A percentile compares a stretch with the other conserved stretches of the same genome.
Evolutionary conservation across 352 stramenopile genomes (phyloP).

Genomic region (Globisporangium megalacanthum): DNA sequence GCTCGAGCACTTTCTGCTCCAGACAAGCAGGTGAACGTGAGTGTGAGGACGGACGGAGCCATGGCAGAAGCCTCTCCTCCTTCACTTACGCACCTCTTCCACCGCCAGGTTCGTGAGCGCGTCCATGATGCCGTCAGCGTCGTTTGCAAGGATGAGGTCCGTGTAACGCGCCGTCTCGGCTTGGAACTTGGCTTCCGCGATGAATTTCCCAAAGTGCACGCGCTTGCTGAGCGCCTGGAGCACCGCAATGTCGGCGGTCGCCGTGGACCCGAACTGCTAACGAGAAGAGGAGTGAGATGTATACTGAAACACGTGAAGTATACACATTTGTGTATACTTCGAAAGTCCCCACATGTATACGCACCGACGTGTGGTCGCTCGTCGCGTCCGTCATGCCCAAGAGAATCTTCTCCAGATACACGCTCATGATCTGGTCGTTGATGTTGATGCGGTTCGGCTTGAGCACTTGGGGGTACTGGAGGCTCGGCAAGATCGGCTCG

Average conservation of each 20-base stretch:
- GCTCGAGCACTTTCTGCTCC: slow-evolving; percentile 78
- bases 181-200: slow-evolving; percentile 97
- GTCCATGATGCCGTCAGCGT: slow-evolving; percentile 95
- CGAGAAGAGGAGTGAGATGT: background rate
- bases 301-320: no score
- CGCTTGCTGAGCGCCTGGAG: slow-evolving; percentile 95
- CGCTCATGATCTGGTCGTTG: slow-evolving; percentile 95
- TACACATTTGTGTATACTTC: no score
- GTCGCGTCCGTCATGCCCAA: slow-evolving; percentile 81
- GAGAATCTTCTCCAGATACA: slow-evolving; percentile 96
- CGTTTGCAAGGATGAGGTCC: slow-evolving; percentile 87
- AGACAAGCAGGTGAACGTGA: background rate
- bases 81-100: slow-evolving; percentile 69
- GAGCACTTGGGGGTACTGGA: slow-evolving; percentile 93
- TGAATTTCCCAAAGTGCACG: slow-evolving; percentile 99
- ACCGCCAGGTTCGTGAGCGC: slow-evolving; percentile 93
- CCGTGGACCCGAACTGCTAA: slow-evolving; percentile 75
- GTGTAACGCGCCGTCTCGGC: slow-evolving; percentile 89
- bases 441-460: slow-evolving; percentile 96
- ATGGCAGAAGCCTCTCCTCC: background rate
- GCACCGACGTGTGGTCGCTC: slow-evolving; percentile 86
- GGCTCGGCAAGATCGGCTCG: slow-evolving; percentile 86
- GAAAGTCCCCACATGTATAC: background rate
- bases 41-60: background rate
- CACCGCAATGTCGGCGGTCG: slow-evolving; percentile 88